These are phyloP conservation scores for Mesostigma viride DNA, from an alignment of 139 green algal genomes.

Conservation along the genomic window DNA sequence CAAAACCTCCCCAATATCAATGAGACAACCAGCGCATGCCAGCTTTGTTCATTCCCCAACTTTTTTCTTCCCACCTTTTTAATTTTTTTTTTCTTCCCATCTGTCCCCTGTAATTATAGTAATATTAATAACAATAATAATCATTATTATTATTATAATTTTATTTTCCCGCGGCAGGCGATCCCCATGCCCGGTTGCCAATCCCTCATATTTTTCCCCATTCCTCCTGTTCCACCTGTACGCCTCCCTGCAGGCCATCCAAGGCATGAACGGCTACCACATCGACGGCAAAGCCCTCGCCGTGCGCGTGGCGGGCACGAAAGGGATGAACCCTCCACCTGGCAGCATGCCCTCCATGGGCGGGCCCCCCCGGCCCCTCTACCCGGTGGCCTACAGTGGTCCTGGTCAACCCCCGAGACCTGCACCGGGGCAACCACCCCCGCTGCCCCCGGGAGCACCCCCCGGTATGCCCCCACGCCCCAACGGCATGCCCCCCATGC, in stretches of 20 bases:
- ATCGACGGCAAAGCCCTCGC: slow-evolving; percentile 32
- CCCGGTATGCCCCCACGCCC: neutral
- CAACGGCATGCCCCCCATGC: neutral
- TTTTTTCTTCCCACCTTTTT: too few species aligned
- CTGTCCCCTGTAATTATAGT: too few species aligned
- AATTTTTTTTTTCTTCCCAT: too few species aligned
- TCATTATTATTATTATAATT: too few species aligned
- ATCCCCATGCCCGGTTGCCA: too few species aligned
- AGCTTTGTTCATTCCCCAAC: too few species aligned
- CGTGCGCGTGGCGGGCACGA: slow-evolving; percentile 34
- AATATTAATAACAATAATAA: too few species aligned
- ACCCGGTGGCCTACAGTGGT: neutral
- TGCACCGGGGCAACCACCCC: slow-evolving; percentile 3
- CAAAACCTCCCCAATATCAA: too few species aligned
- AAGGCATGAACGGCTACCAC: slow-evolving; percentile 30
- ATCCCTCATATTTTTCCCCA: too few species aligned
- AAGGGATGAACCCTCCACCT: neutral
- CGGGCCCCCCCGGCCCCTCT: neutral
- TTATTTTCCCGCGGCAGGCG: too few species aligned
- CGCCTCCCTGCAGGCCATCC: slow-evolving; percentile 9
- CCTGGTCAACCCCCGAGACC: neutral
- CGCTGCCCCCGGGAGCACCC: neutral
- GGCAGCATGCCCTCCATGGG: neutral
- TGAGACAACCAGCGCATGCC: too few species aligned
- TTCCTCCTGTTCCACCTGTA: too few species aligned